A percentile compares a stretch with the other conserved stretches of the same genome.
These are phyloP conservation scores for Scopulariopsis brevicaulis DNA, from an alignment of 2,329 filamentous ascomycete species.

Conservation along the genomic window DNA sequence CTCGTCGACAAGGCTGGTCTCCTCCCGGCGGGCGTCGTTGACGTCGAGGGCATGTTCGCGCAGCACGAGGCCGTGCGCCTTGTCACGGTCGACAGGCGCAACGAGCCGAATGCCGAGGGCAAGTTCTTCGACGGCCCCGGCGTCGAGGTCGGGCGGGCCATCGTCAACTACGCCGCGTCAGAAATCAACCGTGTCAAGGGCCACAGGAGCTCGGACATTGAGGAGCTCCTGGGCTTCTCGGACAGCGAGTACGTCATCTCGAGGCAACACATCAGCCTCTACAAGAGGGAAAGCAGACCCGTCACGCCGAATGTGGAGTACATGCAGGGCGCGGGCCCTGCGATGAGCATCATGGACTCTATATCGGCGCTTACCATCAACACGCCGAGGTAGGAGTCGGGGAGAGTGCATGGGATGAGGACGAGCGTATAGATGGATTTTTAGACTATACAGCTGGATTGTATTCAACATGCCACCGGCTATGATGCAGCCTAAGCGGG, in stretches of 20 bases:
- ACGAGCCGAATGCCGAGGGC: slow-evolving; percentile 24
- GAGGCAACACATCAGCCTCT: slow-evolving; percentile 77
- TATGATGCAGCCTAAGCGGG: not conserved
- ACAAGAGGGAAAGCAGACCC: slow-evolving; percentile 40
- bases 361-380: not conserved
- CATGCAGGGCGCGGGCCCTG: slow-evolving; percentile 2
- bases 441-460: not conserved
- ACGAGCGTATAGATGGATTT: not conserved
- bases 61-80: slow-evolving; percentile 89
- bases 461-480: not conserved
- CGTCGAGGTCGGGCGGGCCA: slow-evolving; percentile 71
- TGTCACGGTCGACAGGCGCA: slow-evolving; percentile 59
- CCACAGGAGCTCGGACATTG: slow-evolving; percentile 70
- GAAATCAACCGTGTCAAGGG: slow-evolving; percentile 83
- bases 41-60: slow-evolving; percentile 77
- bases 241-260: slow-evolving; percentile 91
- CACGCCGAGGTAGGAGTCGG: not conserved
- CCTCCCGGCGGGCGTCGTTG: slow-evolving; percentile 81
- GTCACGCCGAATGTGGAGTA: slow-evolving; percentile 29
- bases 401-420: not conserved
- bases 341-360: slow-evolving; percentile 1
- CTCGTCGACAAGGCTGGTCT: slow-evolving; percentile 76
- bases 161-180: slow-evolving; percentile 84
- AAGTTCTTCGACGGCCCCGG: slow-evolving; percentile 39
- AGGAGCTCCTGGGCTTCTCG: slow-evolving; percentile 72